Evolutionary conservation across 2,329 filamentous ascomycete species (phyloP), one percentile per base, ranked within the genome.

Genomic region (Xenoacremonium recifei): DNA sequence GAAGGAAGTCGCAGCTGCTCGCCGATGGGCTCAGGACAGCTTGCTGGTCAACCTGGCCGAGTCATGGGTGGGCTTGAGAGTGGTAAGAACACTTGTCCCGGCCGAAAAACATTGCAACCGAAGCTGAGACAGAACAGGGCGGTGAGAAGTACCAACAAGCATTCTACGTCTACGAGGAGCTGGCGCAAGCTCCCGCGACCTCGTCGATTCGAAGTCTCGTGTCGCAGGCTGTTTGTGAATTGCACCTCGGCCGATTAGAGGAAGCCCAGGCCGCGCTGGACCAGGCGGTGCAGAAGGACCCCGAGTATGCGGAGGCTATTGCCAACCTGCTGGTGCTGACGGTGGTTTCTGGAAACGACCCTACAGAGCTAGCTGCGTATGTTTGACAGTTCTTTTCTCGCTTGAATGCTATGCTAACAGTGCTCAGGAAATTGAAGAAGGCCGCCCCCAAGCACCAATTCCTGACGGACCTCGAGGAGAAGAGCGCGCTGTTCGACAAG

Each of bases 131-230:
- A 23, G 6, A 40, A 19, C 47, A 95, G 86, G 92, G 92, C 60
- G 91, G 91, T 54, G 90, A 96, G 56, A 93, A 89, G 65, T 97
- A 97, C 69, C 93, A 97, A 62, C 88, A 93, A 61, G 85, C 92
- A 15, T 97, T 95, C 69, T 97, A 99, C 74, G 92, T 97, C 47
- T 97, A 89, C 60, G 92, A 97, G 69, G 93, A 99, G 68, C 80
- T 97, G 36, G 92, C 93, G 4, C 89, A 95, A 62, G 85, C 88
- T 20, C 85, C 90, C 3, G 83, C 87, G 21, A 90, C 88, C 15
- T 84, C 89, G 36, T 88, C 88, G 13, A 76, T 84, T 39, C 76
- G 84, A 53, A 86, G 82, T 15, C 79, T 96, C 41, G 82, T 96
- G 47, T 85, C 89, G 16, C 93, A 97, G 70, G 92, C 91, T 19